Base-by-base conservation (phyloP, 306 rosid genomes). In the Vicia sativa region DNA sequence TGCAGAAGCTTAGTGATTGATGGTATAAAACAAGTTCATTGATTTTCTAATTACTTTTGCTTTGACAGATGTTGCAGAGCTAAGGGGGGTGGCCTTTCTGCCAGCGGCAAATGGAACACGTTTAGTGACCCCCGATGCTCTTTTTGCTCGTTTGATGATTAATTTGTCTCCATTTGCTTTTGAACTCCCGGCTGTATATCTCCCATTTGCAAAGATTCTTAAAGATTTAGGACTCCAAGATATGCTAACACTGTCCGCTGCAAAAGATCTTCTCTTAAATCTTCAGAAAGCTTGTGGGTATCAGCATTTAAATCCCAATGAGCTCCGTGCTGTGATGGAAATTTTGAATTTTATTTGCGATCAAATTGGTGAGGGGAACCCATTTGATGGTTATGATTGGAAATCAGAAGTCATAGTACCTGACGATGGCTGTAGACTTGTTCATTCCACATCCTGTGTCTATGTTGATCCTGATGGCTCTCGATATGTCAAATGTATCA, bases 21-120 rank as follows among this genome's bases (percentile, higher is more conserved):
- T 50, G 52, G 29, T 31, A 48, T 45, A 62, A 48, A 19, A 15
- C 29, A 23, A 9, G 31, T 3, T 70, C 65, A 23, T 44, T 25
- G 16, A 70, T 60, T 61, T 58, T 74, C 43, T 55, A 50, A 52
- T 64, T 46, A 9, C 28, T 67, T 75, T 34, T 54, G 31, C 67
- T 67, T 77, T 58, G 83, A 61, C 93, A 90, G 98, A 92, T 80
- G 77, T 83, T 31, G 59, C 64, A 70, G 88, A 87, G 77, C 80
- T 92, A 79, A 76, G 62, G 70, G 75, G 59, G 71, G 87, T 90
- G 68, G 96, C 96, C 15, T 90, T 92, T 84, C 79, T 92, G 34
- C 96, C 98, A 77, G 96, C 85, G 62, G 98, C 98, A 77, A 90
- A 92, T 70, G 98, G 91, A 75, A 90, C 98, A 3, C 98, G 96